Evolutionary conservation across 495 filamentous ascomycete species (phyloP), one percentile per base, ranked within the genome.

Genomic region (Thozetella sp.): DNA sequence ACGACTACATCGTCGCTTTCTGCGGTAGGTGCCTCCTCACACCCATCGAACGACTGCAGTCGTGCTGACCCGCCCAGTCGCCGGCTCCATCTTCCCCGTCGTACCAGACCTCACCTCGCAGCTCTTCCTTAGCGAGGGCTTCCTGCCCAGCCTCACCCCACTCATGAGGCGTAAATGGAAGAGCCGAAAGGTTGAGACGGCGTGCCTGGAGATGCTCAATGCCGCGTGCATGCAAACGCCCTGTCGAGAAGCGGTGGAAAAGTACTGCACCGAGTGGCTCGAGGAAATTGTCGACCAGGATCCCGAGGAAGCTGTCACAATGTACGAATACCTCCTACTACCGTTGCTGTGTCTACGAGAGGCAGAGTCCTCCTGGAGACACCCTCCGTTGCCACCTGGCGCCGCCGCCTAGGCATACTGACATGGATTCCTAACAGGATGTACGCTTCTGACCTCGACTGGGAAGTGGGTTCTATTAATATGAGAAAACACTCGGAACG

Each of bases 101-200:
- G 86, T 88, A 1, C 87, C 92, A 15, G 77, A 86, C 43, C 80
- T 88, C 25, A 89, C 86, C 2, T 81, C 89, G 2, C 76, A 81
- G 54, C 78, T 98, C 34, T 97, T 98, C 68, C 82, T 97, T 54
- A 92, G 85, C 19, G 90, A 94, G 48, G 90, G 89, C 2, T 97
- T 98, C 66, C 79, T 95, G 53, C 70, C 79, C 26, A 83, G 81
- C 34, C 78, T 97, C 22, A 85, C 83, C 20, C 86, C 90, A 9
- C 72, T 93, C 51, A 86, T 93, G 70, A 81, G 88, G 54, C 85
- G 86, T 65, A 89, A 90, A 55, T 84, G 83, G 71, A 93, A 90
- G 74, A 90, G 86, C 66, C 81, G 82, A 61, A 89, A 89, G 55
- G 88, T 97, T 43, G 93, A 97, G 73, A 83, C 87, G 40, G 88